Conservation (phyloP, 345 rosid genomes). For the Capsella bursapastoris region DNA sequence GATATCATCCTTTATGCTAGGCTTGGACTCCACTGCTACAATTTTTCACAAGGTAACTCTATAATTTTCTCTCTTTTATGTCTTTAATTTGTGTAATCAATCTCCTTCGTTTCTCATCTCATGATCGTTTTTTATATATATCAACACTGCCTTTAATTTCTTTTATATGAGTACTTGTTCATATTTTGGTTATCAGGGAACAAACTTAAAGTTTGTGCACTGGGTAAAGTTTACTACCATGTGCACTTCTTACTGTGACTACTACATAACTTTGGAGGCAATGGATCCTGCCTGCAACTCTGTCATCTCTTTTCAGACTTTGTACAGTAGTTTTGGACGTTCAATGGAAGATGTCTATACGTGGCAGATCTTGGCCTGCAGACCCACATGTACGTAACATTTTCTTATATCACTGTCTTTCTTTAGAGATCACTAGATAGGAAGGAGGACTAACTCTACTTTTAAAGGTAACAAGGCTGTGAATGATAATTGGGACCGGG, state of each 20-base stretch:
- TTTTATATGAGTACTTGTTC: background rate
- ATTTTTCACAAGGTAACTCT: background rate
- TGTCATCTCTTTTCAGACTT: background rate
- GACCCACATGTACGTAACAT: constrained; percentile 13
- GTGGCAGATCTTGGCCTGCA: background rate
- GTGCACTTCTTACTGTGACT: background rate
- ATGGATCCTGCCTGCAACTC: background rate
- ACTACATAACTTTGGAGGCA: constrained; percentile 4
- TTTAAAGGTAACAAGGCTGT: background rate
- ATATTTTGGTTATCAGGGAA: background rate
- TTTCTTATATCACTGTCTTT: background rate
- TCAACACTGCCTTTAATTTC: background rate
- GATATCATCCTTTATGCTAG: background rate
- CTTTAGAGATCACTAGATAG: background rate
- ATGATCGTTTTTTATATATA: no score
- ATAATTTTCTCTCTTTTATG: background rate
- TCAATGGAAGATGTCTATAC: no score
- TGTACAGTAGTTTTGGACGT: background rate
- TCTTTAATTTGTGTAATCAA: background rate
- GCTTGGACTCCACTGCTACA: constrained; percentile 1
- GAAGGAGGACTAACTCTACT: constrained; percentile 14
- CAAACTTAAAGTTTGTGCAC: constrained; percentile 3
- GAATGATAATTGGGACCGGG: background rate
- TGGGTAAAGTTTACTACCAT: background rate
- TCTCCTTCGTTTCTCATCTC: background rate